Conservation (phyloP, 1,284 basidiomycete species). For the Ceratobasidium sp. region DNA sequence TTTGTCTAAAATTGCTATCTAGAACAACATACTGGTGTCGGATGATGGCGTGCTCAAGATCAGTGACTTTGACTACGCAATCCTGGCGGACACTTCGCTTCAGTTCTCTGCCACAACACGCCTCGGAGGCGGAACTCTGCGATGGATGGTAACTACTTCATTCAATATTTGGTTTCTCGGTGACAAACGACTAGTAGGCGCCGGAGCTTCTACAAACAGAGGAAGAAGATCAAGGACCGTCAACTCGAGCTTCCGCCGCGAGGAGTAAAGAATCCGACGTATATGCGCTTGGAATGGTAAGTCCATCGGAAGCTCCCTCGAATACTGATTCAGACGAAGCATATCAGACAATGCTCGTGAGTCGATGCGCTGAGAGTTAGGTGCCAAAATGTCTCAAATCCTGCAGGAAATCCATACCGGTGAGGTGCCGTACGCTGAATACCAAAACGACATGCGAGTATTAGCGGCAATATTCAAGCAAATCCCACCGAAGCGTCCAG, state of each 20-base stretch:
- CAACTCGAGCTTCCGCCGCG: neutral
- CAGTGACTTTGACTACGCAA: constrained; percentile 32
- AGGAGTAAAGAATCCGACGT: constrained; percentile 15
- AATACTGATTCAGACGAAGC: neutral
- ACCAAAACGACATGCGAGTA: neutral
- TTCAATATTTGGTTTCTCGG: neutral
- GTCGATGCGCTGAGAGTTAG: neutral
- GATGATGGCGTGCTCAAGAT: constrained; percentile 3
- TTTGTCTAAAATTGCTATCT: neutral
- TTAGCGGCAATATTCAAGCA: neutral
- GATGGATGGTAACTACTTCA: constrained; percentile 22
- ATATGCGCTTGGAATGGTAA: constrained; percentile 36
- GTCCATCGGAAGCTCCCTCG: neutral
- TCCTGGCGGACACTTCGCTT: constrained; percentile 8
- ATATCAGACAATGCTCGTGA: constrained; percentile 11
- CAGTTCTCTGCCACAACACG: constrained; percentile 29
- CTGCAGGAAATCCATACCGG: constrained; percentile 24
- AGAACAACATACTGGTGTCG: constrained; percentile 15
- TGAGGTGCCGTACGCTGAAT: constrained; percentile 26
- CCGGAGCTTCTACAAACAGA: constrained; percentile 8
- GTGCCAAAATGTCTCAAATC: neutral
- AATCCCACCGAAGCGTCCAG: constrained; percentile 5
- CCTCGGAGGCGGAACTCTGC: constrained; percentile 24
- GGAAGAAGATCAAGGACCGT: neutral
- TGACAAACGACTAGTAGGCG: neutral